Conservation (phyloP, 495 filamentous ascomycete genomes). For the Penicillium flavigenum region DNA sequence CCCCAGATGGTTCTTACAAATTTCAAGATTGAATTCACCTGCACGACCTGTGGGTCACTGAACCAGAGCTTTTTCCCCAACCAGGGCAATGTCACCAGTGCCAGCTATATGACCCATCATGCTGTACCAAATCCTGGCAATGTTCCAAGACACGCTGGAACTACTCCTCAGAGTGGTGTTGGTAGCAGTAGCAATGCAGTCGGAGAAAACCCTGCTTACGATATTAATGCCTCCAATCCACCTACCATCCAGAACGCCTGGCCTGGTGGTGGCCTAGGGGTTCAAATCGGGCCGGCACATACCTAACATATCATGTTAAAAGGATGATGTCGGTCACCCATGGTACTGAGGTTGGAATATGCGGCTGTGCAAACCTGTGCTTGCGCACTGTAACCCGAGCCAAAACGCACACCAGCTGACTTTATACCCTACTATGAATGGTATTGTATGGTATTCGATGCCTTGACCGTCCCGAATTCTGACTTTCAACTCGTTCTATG, state of each 20-base stretch:
- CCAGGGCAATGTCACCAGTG: slow-evolving; percentile 42
- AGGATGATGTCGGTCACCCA: neutral
- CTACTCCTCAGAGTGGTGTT: slow-evolving; percentile 24
- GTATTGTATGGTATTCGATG: neutral
- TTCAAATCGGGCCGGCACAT: slow-evolving; percentile 32
- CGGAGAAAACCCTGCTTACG: slow-evolving; percentile 43
- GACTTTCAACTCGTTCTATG: neutral
- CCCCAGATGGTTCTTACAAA: slow-evolving; percentile 40
- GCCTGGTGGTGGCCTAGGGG: slow-evolving; percentile 32
- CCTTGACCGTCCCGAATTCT: neutral
- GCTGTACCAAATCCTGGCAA: slow-evolving; percentile 24
- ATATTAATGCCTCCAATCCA: slow-evolving; percentile 26
- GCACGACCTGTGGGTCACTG: slow-evolving; percentile 43
- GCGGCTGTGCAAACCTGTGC: neutral
- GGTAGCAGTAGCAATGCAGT: slow-evolving; percentile 36
- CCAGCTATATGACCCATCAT: slow-evolving; percentile 33
- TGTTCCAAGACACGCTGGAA: slow-evolving; percentile 23
- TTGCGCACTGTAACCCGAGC: neutral
- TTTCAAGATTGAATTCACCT: slow-evolving; percentile 50
- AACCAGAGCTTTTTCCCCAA: slow-evolving; percentile 50
- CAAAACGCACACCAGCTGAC: neutral
- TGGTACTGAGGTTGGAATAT: neutral
- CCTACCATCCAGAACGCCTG: slow-evolving; percentile 37
- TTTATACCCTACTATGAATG: neutral
- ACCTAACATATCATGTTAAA: slow-evolving; percentile 10